Conservation (phyloP, 2,329 filamentous ascomycete genomes). For the Mycogone perniciosa region DNA sequence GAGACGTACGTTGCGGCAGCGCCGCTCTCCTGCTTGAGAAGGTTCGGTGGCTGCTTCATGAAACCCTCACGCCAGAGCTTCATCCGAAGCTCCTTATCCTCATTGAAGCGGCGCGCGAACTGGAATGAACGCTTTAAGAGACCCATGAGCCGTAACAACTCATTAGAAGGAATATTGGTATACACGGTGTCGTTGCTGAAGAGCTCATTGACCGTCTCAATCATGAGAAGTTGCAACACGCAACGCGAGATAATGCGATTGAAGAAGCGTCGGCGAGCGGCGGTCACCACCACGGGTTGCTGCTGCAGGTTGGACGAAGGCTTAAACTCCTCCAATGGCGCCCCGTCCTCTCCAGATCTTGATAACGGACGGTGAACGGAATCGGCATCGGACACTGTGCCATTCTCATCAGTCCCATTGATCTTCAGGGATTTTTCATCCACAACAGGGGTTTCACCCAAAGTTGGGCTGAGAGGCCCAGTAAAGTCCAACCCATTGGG, state of each 20-base stretch:
- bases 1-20: slow-evolving; percentile 91
- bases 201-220: slow-evolving; percentile 96
- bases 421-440: slow-evolving; percentile 57
- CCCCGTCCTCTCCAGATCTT: slow-evolving; percentile 32
- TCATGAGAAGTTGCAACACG: slow-evolving; percentile 96
- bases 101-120: slow-evolving; percentile 96
- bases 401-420: slow-evolving; percentile 44
- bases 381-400: slow-evolving; percentile 25
- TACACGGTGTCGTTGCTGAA: slow-evolving; percentile 98
- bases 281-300: slow-evolving; percentile 86
- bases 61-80: slow-evolving; percentile 95
- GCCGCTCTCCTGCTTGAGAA: slow-evolving; percentile 93
- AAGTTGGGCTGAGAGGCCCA: slow-evolving; percentile 35
- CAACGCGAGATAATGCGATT: slow-evolving; percentile 99
- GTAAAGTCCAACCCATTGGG: slow-evolving; percentile 49
- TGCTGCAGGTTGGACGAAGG: slow-evolving; percentile 71
- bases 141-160: slow-evolving; percentile 87
- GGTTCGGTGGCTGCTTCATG: slow-evolving; percentile 98
- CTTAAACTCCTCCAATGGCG: slow-evolving; percentile 76
- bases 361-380: slow-evolving; percentile 24
- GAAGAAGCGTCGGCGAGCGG: slow-evolving; percentile 89
- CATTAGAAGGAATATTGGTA: slow-evolving; percentile 79
- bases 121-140: slow-evolving; percentile 93
- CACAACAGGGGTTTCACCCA: slow-evolving; percentile 30
- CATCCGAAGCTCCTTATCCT: slow-evolving; percentile 92